Evolutionary conservation across 441 rosid genomes (phyloP).

Genomic region (Capsella rubella): DNA sequence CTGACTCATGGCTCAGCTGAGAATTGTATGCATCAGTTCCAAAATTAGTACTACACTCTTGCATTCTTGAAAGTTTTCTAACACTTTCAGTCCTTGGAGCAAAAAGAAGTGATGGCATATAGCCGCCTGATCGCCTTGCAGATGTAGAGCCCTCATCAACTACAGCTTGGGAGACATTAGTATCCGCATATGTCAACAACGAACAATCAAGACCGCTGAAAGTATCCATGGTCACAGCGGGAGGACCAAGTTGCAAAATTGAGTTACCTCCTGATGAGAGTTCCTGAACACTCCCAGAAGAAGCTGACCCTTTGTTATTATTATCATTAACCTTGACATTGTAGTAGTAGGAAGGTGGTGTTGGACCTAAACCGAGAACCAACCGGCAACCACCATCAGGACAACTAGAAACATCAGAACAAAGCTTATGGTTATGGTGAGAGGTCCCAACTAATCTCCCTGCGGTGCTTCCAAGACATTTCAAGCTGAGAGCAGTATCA

Average conservation of each 20-base stretch:
- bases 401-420: slow-evolving; percentile 53
- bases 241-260: slow-evolving; percentile 76
- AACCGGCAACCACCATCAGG: slow-evolving; percentile 82
- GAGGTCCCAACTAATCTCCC: slow-evolving; percentile 45
- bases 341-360: slow-evolving; percentile 62
- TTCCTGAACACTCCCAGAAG: slow-evolving; percentile 46
- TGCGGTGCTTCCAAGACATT: slow-evolving; percentile 58
- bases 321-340: slow-evolving; percentile 47
- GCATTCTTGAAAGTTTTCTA: slow-evolving; percentile 49
- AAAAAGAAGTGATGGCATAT: slow-evolving; percentile 83
- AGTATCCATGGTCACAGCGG: slow-evolving; percentile 57
- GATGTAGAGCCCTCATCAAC: slow-evolving; percentile 95
- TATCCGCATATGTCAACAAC: slow-evolving; percentile 49
- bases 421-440: slow-evolving; percentile 46
- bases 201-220: slow-evolving; percentile 58
- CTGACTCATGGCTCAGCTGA: slow-evolving; percentile 60
- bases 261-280: slow-evolving; percentile 61
- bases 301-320: slow-evolving; percentile 52
- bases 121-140: slow-evolving; percentile 90
- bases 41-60: slow-evolving; percentile 48
- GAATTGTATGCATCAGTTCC: slow-evolving; percentile 52
- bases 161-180: slow-evolving; percentile 43
- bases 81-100: slow-evolving; percentile 59
- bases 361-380: slow-evolving; percentile 93
- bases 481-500: slow-evolving; percentile 75